Evolutionary conservation across 75 land plant genomes (phyloP).

Genomic region (Azolla pinnata): DNA sequence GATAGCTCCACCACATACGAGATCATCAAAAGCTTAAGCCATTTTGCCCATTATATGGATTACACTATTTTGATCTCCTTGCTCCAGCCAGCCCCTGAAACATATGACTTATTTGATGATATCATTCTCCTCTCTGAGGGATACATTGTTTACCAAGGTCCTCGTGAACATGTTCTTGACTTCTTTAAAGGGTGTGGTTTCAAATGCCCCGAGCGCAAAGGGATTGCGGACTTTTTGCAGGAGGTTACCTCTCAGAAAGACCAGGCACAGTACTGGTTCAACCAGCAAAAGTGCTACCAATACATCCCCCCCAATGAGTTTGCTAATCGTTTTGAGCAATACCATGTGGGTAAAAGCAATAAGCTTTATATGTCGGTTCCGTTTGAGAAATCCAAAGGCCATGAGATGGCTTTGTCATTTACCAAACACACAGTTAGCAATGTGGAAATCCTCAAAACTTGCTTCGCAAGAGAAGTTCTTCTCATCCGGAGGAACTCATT

Average conservation of each 20-base stretch:
- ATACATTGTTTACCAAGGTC: constrained; percentile 32
- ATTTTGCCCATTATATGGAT: constrained; percentile 11
- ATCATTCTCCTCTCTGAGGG: constrained; percentile 33
- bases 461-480: constrained; percentile 65
- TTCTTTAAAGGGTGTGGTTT: constrained; percentile 24
- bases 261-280: constrained; percentile 87
- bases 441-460: constrained; percentile 52
- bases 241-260: constrained; percentile 75
- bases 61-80: constrained; percentile 17
- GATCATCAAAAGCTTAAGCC: constrained; percentile 15
- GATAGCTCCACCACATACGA: constrained; percentile 25
- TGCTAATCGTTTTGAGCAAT: constrained; percentile 41
- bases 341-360: constrained; percentile 51
- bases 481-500: constrained; percentile 76
- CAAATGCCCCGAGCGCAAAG: constrained; percentile 31
- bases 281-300: constrained; percentile 43
- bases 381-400: constrained; percentile 43
- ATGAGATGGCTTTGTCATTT: constrained; percentile 62
- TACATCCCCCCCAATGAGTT: constrained; percentile 66
- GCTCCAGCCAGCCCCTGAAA: constrained; percentile 30
- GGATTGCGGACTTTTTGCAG: constrained; percentile 29
- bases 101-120: constrained; percentile 30
- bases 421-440: constrained; percentile 42
- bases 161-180: constrained; percentile 21
- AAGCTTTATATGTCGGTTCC: constrained; percentile 51